A percentile compares a stretch with the other conserved stretches of the same genome.
phyloP scores from a whole-genome alignment of 2,329 filamentous ascomycete species.

The Cladophialophora psammophila region DNA sequence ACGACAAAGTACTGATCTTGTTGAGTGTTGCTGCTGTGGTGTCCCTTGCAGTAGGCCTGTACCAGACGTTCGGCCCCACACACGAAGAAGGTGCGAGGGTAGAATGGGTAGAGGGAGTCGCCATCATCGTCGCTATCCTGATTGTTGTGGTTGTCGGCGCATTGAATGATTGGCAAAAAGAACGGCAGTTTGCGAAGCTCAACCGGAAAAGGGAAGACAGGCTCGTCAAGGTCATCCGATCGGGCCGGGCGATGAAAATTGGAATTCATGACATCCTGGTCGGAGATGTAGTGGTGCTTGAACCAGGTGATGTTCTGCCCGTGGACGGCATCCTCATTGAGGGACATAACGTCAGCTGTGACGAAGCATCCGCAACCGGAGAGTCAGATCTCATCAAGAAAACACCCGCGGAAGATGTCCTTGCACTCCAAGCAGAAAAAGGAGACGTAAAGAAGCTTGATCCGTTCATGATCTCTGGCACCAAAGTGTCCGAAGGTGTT shows the following conservation, averaged over 20 bases:
- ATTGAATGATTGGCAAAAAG: constrained; percentile 82
- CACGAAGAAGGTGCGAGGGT: constrained; percentile 58
- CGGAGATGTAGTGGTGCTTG: constrained; percentile 75
- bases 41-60: constrained; percentile 74
- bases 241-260: constrained; percentile 72
- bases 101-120: constrained; percentile 83
- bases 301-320: constrained; percentile 75
- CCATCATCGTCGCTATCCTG: constrained; percentile 76
- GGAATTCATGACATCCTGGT: constrained; percentile 75
- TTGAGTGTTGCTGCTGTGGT: constrained; percentile 72
- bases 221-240: constrained; percentile 76
- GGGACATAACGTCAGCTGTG: constrained; percentile 71
- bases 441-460: constrained; percentile 71
- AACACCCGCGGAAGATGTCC: constrained; percentile 68
- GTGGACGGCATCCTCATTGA: constrained; percentile 74
- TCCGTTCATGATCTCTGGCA: constrained; percentile 81
- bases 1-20: constrained; percentile 77
- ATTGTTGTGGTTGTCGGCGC: constrained; percentile 79
- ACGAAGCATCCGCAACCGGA: constrained; percentile 78
- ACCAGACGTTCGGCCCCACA: constrained; percentile 50
- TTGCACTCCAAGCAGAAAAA: constrained; percentile 66
- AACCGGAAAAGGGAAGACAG: constrained; percentile 82
- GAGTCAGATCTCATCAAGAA: constrained; percentile 78
- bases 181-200: constrained; percentile 79
- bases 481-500: constrained; percentile 77